Evolutionary conservation across 2,329 filamentous ascomycete genomes (phyloP), one percentile per base, ranked within the genome.

Genomic region (Dendryphion nanum): DNA sequence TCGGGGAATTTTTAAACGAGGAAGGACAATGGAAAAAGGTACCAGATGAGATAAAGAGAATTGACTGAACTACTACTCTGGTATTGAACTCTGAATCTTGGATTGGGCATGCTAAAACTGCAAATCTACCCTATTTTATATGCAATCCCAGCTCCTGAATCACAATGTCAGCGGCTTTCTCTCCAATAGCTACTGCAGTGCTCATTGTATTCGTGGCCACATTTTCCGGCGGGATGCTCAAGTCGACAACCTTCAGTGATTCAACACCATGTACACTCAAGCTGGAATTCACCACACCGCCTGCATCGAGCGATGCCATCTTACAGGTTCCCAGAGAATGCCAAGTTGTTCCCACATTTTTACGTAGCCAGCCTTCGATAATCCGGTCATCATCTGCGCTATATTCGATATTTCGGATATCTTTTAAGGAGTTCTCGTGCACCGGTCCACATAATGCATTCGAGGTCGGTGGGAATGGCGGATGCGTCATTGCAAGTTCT

Each of bases 361-460:
- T 48, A 0, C 71, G 61, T 14, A 73, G 24, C 45, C 30, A 50
- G 51, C 71, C 49, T 47, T 74, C 69, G 23, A 80, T 70, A 1
- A 67, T 67, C 17, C 64, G 61, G 39, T 77, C 68, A 29, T 77
- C 76, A 14, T 75, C 73, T 2, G 60, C 48, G 5, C 67, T 64
- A 45, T 79, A 79, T 41, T 66, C 57, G 29, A 80, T 68, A 38
- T 75, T 64, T 20, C 47, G 41, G 1, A 63, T 41, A 14, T 62
- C 52, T 14, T 39, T 46, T 16, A 59, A 35, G 3, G 53, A 54
- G 0, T 43, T 51, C 29, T 65, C 59, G 8, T 59, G 50, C 33
- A 59, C 55, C 41, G 59, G 50, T 7, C 59, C 38, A 1, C 49
- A 44, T 4, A 66, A 60, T 26, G 51, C 78, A 68, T 79, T 80